These are phyloP conservation scores for Teratosphaeria gauchensis DNA, from an alignment of 2,329 filamentous ascomycete genomes.

Conservation along the genomic window DNA sequence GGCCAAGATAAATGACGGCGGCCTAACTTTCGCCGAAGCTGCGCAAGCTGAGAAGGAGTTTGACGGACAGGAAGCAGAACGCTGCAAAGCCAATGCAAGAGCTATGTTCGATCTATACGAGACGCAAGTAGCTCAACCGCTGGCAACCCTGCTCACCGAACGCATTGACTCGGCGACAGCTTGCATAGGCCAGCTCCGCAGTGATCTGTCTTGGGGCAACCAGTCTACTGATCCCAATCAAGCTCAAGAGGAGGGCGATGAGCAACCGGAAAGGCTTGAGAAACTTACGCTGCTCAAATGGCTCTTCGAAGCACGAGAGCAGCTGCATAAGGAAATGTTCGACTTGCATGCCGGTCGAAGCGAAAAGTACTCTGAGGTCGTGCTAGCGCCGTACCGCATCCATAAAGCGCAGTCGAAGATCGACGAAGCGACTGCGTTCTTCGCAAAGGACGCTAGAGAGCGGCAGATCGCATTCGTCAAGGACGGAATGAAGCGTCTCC, in stretches of 20 bases:
- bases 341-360: slow-evolving; percentile 74
- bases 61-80: slow-evolving; percentile 57
- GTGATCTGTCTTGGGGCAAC: slow-evolving; percentile 62
- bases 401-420: slow-evolving; percentile 67
- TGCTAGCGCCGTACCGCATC: slow-evolving; percentile 70
- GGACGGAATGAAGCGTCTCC: slow-evolving; percentile 61
- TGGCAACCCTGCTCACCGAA: slow-evolving; percentile 69
- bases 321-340: slow-evolving; percentile 73
- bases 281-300: slow-evolving; percentile 92
- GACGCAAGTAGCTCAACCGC: slow-evolving; percentile 67
- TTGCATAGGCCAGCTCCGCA: slow-evolving; percentile 67
- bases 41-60: slow-evolving; percentile 67
- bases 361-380: slow-evolving; percentile 73
- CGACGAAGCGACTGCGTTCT: slow-evolving; percentile 70
- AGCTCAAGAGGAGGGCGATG: slow-evolving; percentile 89
- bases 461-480: slow-evolving; percentile 61
- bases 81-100: slow-evolving; percentile 64
- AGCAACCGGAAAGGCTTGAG: slow-evolving; percentile 85
- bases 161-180: slow-evolving; percentile 64
- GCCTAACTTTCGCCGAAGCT: slow-evolving; percentile 73
- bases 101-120: slow-evolving; percentile 79
- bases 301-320: slow-evolving; percentile 91
- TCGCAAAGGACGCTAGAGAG: slow-evolving; percentile 62
- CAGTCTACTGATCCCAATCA: slow-evolving; percentile 64
- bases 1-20: slow-evolving; percentile 65